Conservation (phyloP, 108 stramenopile genomes). For the Cyclotella cryptica region DNA sequence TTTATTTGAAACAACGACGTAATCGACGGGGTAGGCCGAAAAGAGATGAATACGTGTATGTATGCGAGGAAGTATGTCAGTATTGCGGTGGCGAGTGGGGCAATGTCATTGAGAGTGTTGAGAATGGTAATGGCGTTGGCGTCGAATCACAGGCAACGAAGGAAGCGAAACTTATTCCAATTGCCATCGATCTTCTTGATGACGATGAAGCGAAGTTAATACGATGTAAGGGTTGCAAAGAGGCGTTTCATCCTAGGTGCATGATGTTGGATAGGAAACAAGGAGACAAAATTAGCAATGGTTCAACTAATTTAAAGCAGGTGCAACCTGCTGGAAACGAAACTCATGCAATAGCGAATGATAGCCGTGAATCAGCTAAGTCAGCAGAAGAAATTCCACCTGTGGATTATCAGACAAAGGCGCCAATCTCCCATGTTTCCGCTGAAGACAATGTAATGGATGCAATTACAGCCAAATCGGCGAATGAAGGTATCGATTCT, state of each 20-base stretch:
- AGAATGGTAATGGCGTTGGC: background rate
- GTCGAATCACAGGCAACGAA: background rate
- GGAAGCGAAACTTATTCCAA: background rate
- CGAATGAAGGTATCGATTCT: no score
- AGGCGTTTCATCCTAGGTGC: constrained; percentile 42
- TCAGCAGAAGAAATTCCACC: no score
- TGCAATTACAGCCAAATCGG: no score
- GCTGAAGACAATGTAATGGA: no score
- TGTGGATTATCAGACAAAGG: no score
- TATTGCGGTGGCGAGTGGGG: constrained; percentile 43
- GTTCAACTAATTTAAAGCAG: no score
- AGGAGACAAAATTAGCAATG: background rate
- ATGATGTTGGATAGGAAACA: constrained; percentile 29
- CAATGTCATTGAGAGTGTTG: constrained; percentile 3
- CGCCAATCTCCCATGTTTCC: no score
- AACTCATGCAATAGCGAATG: no score
- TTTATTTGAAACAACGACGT: constrained; percentile 19
- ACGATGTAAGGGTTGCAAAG: constrained; percentile 44
- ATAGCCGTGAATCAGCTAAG: no score
- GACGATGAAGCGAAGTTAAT: constrained; percentile 8
- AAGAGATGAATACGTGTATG: constrained; percentile 34
- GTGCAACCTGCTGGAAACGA: no score
- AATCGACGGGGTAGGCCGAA: constrained; percentile 29
- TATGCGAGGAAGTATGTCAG: constrained; percentile 31
- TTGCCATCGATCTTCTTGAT: constrained; percentile 5